Base-by-base conservation (phyloP, 208 protist species). In the Leishmania turanica region DNA sequence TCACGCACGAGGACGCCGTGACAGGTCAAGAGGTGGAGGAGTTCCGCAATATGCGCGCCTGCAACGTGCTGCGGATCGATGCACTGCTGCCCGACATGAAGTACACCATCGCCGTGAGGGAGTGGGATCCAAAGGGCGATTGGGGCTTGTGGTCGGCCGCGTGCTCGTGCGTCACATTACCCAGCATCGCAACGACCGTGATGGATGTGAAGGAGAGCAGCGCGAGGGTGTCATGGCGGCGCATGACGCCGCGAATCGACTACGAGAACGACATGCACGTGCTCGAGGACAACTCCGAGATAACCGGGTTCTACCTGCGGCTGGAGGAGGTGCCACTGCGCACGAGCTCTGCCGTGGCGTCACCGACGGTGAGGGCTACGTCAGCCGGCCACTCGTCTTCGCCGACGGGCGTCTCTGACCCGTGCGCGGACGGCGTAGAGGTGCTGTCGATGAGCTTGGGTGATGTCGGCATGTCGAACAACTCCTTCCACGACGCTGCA, bases 71-170 rank as follows among this genome's bases (percentile, higher is more conserved):
- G 79, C 91, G 96, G 70, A 83, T 98, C 34, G 91, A 92, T 66
- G 86, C 89, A 4, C 82, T 98, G 47, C 79, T 89, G 65, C 87
- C 92, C 21, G 96, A 98, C 82, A 96, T 90, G 49, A 97, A 97
- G 86, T 98, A 97, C 82, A 95, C 91, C 37, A 90, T 98, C 75
- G 87, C 90, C 6, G 92, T 98, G 40, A 89, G 96, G n/a, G 96
- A 97, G 86, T 97, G 92, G 92, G 95, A 97, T 80, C 81, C 90
- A 37, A 92, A 96, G 77, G 93, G 93, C 7, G 93, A 95, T 66
- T 98, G 96, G 95, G 96, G 96, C 8, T 82, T 97, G 31, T 98
- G 96, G 96, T 95, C 91, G 77, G 82, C 89, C 31, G 80, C 93
- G 17, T 91, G 91, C 60, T 93, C 87, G 51, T 98, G 96, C 70